Conservation (phyloP, 768 basidiomycete genomes). For the Paxillus rubicundulus region DNA sequence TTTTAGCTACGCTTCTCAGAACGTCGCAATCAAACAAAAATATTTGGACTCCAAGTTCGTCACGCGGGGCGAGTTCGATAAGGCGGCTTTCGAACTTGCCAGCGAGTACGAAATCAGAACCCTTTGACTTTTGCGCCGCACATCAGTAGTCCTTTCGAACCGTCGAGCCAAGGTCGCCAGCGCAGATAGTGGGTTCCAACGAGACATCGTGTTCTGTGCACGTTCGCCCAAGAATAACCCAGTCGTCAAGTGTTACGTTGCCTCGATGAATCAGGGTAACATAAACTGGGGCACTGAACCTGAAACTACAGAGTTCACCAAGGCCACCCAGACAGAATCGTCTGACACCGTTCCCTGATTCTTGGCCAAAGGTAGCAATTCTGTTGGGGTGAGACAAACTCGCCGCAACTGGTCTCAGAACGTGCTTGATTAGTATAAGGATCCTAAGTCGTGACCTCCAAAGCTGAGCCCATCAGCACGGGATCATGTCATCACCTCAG, state of each 20-base stretch:
- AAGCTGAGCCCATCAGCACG: not conserved
- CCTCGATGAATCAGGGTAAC: not conserved
- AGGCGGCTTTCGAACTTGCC: too few relatives aligned
- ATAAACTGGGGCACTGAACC: not conserved
- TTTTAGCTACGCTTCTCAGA: not conserved
- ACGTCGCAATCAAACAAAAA: slow-evolving; percentile 9
- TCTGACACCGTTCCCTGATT: too few relatives aligned
- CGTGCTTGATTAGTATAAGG: slow-evolving; percentile 1
- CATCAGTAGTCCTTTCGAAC: not conserved
- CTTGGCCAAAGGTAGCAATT: too few relatives aligned
- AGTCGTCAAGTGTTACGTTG: slow-evolving; percentile 3
- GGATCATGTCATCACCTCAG: not conserved
- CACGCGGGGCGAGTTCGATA: too few relatives aligned
- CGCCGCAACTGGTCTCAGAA: slow-evolving; percentile 3
- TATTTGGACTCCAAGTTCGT: too few relatives aligned
- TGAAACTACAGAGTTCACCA: not conserved
- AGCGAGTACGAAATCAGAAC: slow-evolving; percentile 1
- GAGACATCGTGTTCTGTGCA: slow-evolving; percentile 2
- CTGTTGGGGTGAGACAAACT: slow-evolving; percentile 1
- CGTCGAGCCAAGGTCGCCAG: not conserved
- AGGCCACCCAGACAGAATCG: too few relatives aligned
- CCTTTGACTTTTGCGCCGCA: not conserved
- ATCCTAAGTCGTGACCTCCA: slow-evolving; percentile 7
- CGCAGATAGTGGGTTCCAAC: slow-evolving; percentile 16
- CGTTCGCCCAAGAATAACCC: slow-evolving; percentile 1